Base-by-base conservation (phyloP, 345 rosid genomes). In the Moricandia arvensis region DNA sequence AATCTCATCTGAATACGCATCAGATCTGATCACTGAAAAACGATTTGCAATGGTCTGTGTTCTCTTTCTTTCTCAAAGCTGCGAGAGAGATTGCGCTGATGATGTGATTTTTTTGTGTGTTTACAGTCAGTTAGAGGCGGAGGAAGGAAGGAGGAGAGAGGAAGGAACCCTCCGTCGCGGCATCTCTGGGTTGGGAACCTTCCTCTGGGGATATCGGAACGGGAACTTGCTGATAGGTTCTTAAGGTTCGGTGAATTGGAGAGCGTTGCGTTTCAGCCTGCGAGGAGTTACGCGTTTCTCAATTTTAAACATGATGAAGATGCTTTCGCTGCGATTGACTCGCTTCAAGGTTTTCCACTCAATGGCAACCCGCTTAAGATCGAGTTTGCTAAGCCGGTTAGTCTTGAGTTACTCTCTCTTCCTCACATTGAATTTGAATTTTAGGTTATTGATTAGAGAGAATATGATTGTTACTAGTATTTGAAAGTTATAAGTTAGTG, bases 331-430 rank as follows among this genome's bases (percentile, higher is more conserved):
- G 93, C 98, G 26, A 69, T 91, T 71, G 80, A 87, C 26, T 76
- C 85, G 6, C 96, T 94, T 12, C 96, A 90, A 81, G 98, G 92
- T 18, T 83, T 86, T 68, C 85, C 90, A 51, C 81, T 94, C 41
- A 84, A 87, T 10, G 96, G 92, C 78, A 91, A 83, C 71, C 92
- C 95, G 43, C 95, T 94, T 80, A 87, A 87, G 82, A 87, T 94
- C 81, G 97, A 94, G 85, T 94, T 89, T 86, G 91, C 97, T 43
- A 94, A 94, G 95, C 90, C 96, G 97, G 97, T 94, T 90, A 94
- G 98, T 94, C 59, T 75, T 82, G 57, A n/a, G 3, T 6, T 6
- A 33, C 37, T 68, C 30, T 69, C 37, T 37, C 59, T 54, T 17
- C 58, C 29, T 54, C 35, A 5, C 11, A 24, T 5, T 21, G 3